Evolutionary conservation across 1,284 basidiomycete genomes (phyloP), one percentile per base, ranked within the genome.

Genomic region (Papiliotrema nemorosa): DNA sequence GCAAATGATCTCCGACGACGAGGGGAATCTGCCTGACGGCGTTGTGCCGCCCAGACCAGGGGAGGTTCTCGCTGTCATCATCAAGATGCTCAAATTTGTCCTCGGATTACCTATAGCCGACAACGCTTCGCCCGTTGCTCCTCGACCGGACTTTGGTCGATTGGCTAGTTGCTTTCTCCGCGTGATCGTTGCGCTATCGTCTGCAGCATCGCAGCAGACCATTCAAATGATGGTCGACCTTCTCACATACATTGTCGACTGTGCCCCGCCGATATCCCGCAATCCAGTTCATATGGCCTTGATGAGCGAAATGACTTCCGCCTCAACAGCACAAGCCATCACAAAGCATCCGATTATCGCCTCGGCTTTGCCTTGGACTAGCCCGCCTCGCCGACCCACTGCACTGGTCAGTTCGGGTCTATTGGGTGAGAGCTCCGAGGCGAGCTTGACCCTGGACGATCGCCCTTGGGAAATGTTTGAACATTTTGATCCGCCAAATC

Each of bases 401-500:
- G 59, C 60, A 0, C 52, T 71, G 31, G 37, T 25, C 35, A 31
- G n/a, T n/a, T 5, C 16, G 21, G 12, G 22, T 33, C n/a, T 20
- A 9, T 10, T 6, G 14, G 52, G 49, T 22, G 53, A 49, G 1
- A 3, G 26, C 2, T 21, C 21, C 9, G 64, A 63, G 25, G 31
- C 50, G 3, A 48, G 40, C 2, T 37, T 68, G 3, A 44, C 60
- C 2, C 60, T 72, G 22, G 71, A 73, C 37, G 71, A 73, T 47
- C 55, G 70, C 10, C 64, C 63, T n/a, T 73, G 71, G 71, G 71
- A 73, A 56, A 53, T 69, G 55, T 63, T 69, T 21, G 70, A 73
- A 47, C 57, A 66, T 16, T 62, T 73, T 53, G 53, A 51, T 10
- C 59, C 64, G 2, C 40, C 40, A 6, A 43, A 55, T 1, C 36